Evolutionary conservation across 2,329 filamentous ascomycete species (phyloP).

Genomic region (Pleoardoris graminearum): DNA sequence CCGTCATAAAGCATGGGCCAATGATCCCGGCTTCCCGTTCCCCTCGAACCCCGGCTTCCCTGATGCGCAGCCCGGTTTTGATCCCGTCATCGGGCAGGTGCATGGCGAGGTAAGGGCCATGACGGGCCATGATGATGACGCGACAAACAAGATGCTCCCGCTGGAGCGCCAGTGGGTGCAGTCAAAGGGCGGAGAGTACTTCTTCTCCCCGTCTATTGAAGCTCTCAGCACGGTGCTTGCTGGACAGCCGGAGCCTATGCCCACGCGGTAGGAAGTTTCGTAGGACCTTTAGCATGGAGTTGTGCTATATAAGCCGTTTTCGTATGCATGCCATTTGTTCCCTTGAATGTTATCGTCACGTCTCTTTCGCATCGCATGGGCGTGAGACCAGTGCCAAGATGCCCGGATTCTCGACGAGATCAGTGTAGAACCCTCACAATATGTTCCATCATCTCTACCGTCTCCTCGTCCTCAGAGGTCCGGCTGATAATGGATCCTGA

Average conservation of each 20-base stretch:
- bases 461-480: constrained; percentile 71
- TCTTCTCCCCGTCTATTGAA: constrained; percentile 11
- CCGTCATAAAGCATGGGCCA: constrained; percentile 3
- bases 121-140: constrained; percentile 4
- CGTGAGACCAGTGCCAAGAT: no score
- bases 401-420: no score
- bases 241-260: not conserved
- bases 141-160: not conserved
- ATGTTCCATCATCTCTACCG: no score
- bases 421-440: no score
- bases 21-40: not conserved
- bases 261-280: no score
- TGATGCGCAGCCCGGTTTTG: constrained; percentile 1
- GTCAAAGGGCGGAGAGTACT: constrained; percentile 13
- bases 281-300: no score
- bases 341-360: no score
- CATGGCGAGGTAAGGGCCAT: constrained; percentile 1
- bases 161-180: constrained; percentile 9
- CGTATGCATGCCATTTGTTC: no score
- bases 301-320: no score
- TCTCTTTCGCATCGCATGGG: no score
- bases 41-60: not conserved
- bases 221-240: not conserved
- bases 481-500: constrained; percentile 79
- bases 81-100: constrained; percentile 12